These are phyloP conservation scores for Trebouxia gelatinosa DNA, from an alignment of 163 green algal genomes.

Conservation along the genomic window DNA sequence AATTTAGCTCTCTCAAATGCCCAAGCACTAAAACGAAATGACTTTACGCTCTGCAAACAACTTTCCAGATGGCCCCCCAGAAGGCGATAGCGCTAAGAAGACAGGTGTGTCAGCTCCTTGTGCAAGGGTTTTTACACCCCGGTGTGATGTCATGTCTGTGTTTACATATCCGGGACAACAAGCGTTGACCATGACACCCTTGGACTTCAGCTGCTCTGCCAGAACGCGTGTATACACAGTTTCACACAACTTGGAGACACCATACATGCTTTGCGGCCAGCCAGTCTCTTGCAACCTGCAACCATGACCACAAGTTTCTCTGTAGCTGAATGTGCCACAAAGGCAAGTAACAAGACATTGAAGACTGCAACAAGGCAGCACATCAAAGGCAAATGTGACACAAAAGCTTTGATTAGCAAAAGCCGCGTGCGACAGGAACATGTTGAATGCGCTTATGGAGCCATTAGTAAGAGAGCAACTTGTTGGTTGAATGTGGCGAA, in stretches of 20 bases:
- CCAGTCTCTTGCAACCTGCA: slow-evolving; percentile 41
- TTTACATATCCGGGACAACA: slow-evolving; percentile 51
- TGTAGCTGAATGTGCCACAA: too few relatives aligned
- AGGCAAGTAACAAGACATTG: too few relatives aligned
- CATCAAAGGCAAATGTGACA: too few relatives aligned
- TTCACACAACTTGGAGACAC: slow-evolving; percentile 57
- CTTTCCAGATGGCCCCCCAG: slow-evolving; percentile 30
- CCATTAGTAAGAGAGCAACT: too few relatives aligned
- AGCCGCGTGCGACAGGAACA: too few relatives aligned
- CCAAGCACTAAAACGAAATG: slow-evolving; percentile 6
- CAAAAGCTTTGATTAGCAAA: too few relatives aligned
- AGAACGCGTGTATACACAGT: slow-evolving; percentile 60
- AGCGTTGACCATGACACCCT: slow-evolving; percentile 51
- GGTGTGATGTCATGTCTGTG: slow-evolving; percentile 47
- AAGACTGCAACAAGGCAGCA: too few relatives aligned
- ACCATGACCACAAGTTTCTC: too few relatives aligned
- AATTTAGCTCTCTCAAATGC: too few relatives aligned
- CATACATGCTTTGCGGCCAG: slow-evolving; percentile 57
- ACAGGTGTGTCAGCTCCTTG: slow-evolving; percentile 57
- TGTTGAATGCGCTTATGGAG: too few relatives aligned
- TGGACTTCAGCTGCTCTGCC: slow-evolving; percentile 44
- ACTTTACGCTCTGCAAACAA: slow-evolving; percentile 46
- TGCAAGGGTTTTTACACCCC: slow-evolving; percentile 40
- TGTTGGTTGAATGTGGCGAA: too few relatives aligned
- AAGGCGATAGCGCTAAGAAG: slow-evolving; percentile 48